Evolutionary conservation across 169 alveolate species (phyloP).

Genomic region (Plasmodium inui): DNA sequence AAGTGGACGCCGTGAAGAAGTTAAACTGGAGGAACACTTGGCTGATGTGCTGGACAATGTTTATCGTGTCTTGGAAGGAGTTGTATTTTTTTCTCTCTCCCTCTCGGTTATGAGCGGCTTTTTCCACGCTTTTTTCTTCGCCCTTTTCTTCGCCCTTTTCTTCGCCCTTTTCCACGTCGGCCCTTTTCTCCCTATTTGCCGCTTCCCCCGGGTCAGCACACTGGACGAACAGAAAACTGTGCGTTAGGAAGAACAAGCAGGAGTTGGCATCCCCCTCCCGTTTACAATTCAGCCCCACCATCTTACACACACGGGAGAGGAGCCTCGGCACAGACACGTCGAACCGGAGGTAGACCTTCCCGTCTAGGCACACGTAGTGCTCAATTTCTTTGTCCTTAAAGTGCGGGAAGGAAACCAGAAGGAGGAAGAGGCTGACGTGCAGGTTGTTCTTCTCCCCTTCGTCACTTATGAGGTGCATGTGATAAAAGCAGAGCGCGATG

Average conservation of each 20-base stretch:
- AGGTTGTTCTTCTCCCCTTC: not conserved
- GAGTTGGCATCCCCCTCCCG: slow-evolving; percentile 16
- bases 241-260: slow-evolving; percentile 51
- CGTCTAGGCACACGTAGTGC: slow-evolving; percentile 15
- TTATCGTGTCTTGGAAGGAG: not conserved
- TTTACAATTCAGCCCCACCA: slow-evolving; percentile 23
- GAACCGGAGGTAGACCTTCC: slow-evolving; percentile 15
- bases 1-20: slow-evolving; percentile 29
- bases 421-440: slow-evolving; percentile 41
- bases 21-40: slow-evolving; percentile 46
- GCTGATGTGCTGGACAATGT: slow-evolving; percentile 19
- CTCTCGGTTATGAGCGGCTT: not conserved
- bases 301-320: slow-evolving; percentile 33
- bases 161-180: too few species aligned
- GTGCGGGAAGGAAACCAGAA: slow-evolving; percentile 14
- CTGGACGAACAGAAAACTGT: slow-evolving; percentile 29
- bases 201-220: not conserved
- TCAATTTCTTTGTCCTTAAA: slow-evolving; percentile 33
- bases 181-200: not conserved
- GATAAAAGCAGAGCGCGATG: slow-evolving; percentile 54
- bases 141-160: too few species aligned
- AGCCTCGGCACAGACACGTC: slow-evolving; percentile 22
- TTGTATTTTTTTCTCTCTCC: not conserved
- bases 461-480: slow-evolving; percentile 57
- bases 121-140: too few species aligned